Evolutionary conservation across 495 filamentous ascomycete species (phyloP).

Genomic region (Friedmanniomyces endolithicus): DNA sequence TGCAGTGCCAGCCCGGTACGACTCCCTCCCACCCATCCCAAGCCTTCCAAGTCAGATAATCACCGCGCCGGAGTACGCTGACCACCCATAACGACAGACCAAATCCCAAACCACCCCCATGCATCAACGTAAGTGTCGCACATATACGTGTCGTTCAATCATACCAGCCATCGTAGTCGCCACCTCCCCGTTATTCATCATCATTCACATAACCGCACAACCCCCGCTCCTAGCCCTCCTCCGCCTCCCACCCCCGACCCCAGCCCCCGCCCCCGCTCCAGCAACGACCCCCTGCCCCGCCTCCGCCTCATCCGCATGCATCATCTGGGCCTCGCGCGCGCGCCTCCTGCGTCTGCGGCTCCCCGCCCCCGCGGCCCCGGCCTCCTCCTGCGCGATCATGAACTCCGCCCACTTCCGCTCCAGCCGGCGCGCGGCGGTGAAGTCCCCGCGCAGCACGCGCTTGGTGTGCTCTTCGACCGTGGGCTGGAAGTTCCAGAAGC

Average conservation of each 20-base stretch:
- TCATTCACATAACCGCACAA: constrained; percentile 45
- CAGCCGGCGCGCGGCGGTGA: constrained; percentile 54
- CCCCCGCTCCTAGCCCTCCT: constrained; percentile 45
- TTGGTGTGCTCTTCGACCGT: constrained; percentile 88
- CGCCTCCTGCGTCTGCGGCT: constrained; percentile 56
- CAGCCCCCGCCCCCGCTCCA: constrained; percentile 5
- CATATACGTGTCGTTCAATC: no score
- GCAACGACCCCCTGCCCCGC: constrained; percentile 23
- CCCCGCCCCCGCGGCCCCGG: constrained; percentile 48
- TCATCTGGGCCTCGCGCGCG: constrained; percentile 60
- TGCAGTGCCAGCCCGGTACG: no score
- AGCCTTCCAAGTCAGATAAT: no score
- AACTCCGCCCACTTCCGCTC: constrained; percentile 89
- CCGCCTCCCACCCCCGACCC: constrained; percentile 28
- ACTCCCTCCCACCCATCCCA: no score
- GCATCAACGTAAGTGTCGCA: no score
- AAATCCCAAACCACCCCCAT: no score
- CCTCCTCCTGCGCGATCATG: constrained; percentile 85
- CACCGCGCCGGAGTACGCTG: no score
- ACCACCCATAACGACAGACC: no score
- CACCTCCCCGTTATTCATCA: no score
- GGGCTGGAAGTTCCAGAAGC: constrained; percentile 89
- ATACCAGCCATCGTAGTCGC: no score
- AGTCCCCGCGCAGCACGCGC: constrained; percentile 64
- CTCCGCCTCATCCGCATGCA: constrained; percentile 68